Evolutionary conservation across 2,329 filamentous ascomycete genomes (phyloP).

Genomic region (Aspergillus sojae): DNA sequence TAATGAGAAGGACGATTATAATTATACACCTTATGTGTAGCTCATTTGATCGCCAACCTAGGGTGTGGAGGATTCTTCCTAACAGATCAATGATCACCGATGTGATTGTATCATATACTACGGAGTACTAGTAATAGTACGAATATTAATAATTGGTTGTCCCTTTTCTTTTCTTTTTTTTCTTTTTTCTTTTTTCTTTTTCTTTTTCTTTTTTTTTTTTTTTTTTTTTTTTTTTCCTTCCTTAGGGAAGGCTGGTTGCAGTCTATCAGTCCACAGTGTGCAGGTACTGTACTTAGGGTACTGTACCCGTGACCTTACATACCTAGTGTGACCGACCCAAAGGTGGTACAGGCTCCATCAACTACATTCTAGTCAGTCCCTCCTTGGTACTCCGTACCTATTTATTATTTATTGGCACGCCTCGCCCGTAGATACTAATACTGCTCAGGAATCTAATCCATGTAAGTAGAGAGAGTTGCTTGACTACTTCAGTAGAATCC

Average conservation of each 20-base stretch:
- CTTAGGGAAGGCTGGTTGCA: background rate
- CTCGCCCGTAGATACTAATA: background rate
- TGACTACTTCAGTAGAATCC: background rate
- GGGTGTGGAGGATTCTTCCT: background rate
- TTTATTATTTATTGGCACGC: background rate
- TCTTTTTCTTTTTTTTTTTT: background rate
- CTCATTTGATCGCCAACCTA: background rate
- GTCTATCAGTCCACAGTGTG: slow-evolving; percentile 1
- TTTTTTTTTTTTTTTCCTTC: too few species aligned
- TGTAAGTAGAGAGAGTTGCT: background rate
- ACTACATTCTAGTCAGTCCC: background rate
- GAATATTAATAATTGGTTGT: background rate
- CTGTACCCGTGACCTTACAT: slow-evolving; percentile 1
- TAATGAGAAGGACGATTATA: background rate
- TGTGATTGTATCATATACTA: background rate
- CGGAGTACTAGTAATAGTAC: background rate
- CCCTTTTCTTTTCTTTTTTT: too few species aligned
- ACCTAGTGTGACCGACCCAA: background rate
- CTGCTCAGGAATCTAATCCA: background rate
- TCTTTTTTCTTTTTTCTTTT: background rate
- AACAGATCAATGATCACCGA: background rate
- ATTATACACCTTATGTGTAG: background rate
- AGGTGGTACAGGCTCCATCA: background rate
- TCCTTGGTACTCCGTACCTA: background rate
- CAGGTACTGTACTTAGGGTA: background rate